Base-by-base conservation (phyloP, 495 filamentous ascomycete species). In the Penicillium silybi region DNA sequence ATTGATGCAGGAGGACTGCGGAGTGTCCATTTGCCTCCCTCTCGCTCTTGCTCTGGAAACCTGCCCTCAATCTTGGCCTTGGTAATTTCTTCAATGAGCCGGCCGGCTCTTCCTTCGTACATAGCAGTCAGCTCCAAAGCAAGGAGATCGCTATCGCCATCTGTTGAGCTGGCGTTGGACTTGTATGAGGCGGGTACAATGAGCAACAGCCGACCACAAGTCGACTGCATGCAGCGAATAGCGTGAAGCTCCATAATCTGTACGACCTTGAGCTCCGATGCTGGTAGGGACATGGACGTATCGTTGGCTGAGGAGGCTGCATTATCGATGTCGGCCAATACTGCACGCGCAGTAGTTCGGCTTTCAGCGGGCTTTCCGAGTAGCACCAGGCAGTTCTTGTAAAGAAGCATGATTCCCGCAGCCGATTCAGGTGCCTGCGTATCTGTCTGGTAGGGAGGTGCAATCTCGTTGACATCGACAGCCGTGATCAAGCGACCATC, bases 61-160 rank as follows among this genome's bases (percentile, higher is more conserved):
- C 93, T 79, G 7, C 84, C 87, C 66, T 96, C 92, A 45, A 96
- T 85, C 51, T 84, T 83, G 9, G 92, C 92, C 67, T 89, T 92
- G 19, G 82, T 79, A 20, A 96, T 76, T 54, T 98, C 93, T 71
- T 98, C 93, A 7, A 83, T 83, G 59, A 89, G 83, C 38, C 87
- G 86, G 41, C 73, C 70, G 6, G 87, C 88, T 54, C 80, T 92
- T 10, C 85, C 87, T 63, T 96, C 88, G 64, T 96, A 95, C 20
- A 81, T 75, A 19, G 86, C 87, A 39, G 66, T 60, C n/a, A 70
- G 61, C 48, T 72, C 68, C 48, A 77, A 53, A 1, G 73, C 73
- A 45, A 82, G 78, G 16, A 95, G 79, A 26, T 85, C 68, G 54
- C 87, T 83, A 39, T 80, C 81, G 10, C 83, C 77, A 16, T 63